Evolutionary conservation across 441 rosid genomes (phyloP).

Genomic region (Dalechampia spathulata): DNA sequence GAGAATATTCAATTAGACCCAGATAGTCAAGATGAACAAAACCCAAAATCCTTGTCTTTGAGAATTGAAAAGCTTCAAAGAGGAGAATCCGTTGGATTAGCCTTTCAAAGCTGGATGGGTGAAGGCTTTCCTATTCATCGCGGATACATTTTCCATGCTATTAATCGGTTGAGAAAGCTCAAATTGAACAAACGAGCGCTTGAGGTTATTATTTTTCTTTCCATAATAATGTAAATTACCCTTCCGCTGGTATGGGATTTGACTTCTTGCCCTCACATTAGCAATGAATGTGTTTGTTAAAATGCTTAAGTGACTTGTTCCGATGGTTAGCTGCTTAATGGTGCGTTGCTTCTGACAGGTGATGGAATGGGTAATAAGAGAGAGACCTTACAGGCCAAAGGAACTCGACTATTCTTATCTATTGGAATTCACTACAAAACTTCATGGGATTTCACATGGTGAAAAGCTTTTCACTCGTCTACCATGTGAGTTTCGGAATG

Average conservation of each 20-base stretch:
- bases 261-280: too few relatives aligned
- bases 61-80: constrained; percentile 61
- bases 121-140: constrained; percentile 80
- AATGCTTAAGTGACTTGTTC: constrained; percentile 6
- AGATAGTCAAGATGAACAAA: constrained; percentile 20
- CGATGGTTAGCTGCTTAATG: not conserved
- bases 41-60: constrained; percentile 49
- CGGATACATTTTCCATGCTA: constrained; percentile 79
- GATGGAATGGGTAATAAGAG: constrained; percentile 88
- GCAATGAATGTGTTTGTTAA: constrained; percentile 10
- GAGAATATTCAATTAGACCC: constrained; percentile 14
- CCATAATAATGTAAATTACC: not conserved
- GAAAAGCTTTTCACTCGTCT: constrained; percentile 63
- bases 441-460: constrained; percentile 65
- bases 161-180: constrained; percentile 73
- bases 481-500: constrained; percentile 73
- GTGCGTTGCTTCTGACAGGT: constrained; percentile 31
- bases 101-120: constrained; percentile 86
- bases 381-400: constrained; percentile 61
- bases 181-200: constrained; percentile 58
- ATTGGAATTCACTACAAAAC: constrained; percentile 65
- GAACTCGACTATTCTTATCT: constrained; percentile 75
- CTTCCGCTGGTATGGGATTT: not conserved
- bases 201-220: constrained; percentile 40
- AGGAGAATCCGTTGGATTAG: constrained; percentile 57